These are phyloP conservation scores for Tarenaya hassleriana DNA, from an alignment of 345 rosid genomes.

Conservation along the genomic window DNA sequence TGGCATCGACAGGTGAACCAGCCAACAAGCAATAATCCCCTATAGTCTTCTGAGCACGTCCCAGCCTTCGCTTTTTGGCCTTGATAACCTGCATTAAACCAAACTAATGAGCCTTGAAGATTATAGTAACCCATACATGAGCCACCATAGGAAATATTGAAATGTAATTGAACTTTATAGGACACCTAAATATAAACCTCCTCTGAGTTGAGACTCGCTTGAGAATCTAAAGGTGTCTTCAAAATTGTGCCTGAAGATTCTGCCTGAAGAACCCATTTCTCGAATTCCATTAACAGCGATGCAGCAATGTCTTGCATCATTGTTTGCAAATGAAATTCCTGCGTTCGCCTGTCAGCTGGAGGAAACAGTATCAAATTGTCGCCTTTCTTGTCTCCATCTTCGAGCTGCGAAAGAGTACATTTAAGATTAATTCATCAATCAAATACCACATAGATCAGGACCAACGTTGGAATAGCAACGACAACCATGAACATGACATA, in stretches of 20 bases:
- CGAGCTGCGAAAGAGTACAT: constrained; percentile 50
- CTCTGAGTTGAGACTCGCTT: constrained; percentile 97
- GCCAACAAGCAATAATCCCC: constrained; percentile 98
- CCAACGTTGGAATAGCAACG: neutral
- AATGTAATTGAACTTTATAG: constrained; percentile 42
- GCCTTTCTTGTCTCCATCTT: constrained; percentile 59
- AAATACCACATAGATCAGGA: no score
- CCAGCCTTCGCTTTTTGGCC: constrained; percentile 93
- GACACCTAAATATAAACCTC: constrained; percentile 98
- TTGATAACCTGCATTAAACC: constrained; percentile 69
- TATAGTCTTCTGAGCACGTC: constrained; percentile 94
- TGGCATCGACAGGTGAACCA: constrained; percentile 98
- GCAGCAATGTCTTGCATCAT: constrained; percentile 98
- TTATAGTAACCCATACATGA: neutral
- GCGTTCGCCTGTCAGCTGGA: constrained; percentile 86
- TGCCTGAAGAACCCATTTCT: constrained; percentile 87
- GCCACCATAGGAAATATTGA: constrained; percentile 26
- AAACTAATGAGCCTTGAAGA: constrained; percentile 27
- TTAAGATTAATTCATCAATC: neutral
- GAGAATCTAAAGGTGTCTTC: constrained; percentile 97
- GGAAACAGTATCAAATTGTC: constrained; percentile 73
- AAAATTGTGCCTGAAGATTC: constrained; percentile 91
- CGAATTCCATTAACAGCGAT: constrained; percentile 85
- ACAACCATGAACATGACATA: no score
- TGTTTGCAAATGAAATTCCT: constrained; percentile 86